Evolutionary conservation across 371 early-diverging fungal species (phyloP), one percentile per base, ranked within the genome.

Genomic region (Apophysomyces trapeziformis): DNA sequence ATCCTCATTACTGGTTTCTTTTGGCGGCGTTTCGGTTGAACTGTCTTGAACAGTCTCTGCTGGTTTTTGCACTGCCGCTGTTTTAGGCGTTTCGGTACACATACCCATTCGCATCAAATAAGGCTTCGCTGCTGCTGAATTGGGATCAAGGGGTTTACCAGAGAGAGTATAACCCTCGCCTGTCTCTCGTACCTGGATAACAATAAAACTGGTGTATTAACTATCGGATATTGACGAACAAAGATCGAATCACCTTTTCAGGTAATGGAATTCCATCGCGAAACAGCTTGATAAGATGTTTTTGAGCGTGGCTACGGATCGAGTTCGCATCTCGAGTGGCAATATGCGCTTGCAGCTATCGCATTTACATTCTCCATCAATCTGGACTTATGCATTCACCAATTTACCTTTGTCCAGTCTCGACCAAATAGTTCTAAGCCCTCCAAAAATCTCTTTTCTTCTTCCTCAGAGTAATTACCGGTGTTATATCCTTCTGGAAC

Each of bases 111-210:
- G 75, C 36, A 75, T 75, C 36, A 95, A 82, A 70, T 95, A 95
- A 8, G 93, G 91, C 45, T 87, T 86, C 1, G 95, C 93, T 2
- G 95, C 92, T 0, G 95, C 87, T 9, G 93, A 93, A 63, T 93
- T 87, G 32, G 95, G 95, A 76, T 95, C 93, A 62, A 95, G 79
- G 16, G 92, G 90, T 37, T 88, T 87, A 36, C 96, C 96, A 38
- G 94, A 94, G 6, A 95, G 82, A 4, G 96, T 95, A 73, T 95
- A 95, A 7, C 96, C 96, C 46, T 83, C 85, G 36, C 96, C 96
- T 13, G 89, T 81, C 70, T 91, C 92, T 65, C 76, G 71, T 8
- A 92, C 91, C 85, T 84, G 62, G 26, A 16, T 21, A 54, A 38
- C 26, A 38, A 60, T 6, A 60, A 58, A 63, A 35, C n/a, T 26